Evolutionary conservation across 2,329 filamentous ascomycete species (phyloP), one percentile per base, ranked within the genome.

Genomic region (Alternaria sp.): DNA sequence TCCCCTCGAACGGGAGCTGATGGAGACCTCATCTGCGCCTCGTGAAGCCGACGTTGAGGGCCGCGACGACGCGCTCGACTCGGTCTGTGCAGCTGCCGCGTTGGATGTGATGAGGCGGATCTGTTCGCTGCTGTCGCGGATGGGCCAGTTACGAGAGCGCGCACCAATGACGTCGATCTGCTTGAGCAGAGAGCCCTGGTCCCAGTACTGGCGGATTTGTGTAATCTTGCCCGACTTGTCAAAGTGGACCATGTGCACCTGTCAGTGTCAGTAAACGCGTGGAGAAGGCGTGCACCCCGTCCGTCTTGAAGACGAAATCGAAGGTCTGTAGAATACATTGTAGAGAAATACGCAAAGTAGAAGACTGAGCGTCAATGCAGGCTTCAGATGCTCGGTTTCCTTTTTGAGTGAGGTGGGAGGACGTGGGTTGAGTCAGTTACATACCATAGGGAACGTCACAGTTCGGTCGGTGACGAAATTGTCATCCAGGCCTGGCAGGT

Each of bases 101-200:
- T 85, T 90, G 53, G 83, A 85, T 67, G 87, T 84, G 73, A 97
- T 92, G 73, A 97, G 83, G 73, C 89, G 90, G 71, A 91, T 86
- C 83, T 98, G 94, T 57, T 97, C 93, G 73, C 88, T 88, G 77
- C 90, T 91, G 77, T 97, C 93, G 71, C 89, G 89, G 77, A 99
- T 96, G 58, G 96, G 96, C 96, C 96, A 99, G 82, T 96, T 97
- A 79, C 91, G 92, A 60, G 92, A 93, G 57, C 91, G 90, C 77
- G 90, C 91, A 74, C 96, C 95, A 80, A 99, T 98, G 60, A 97
- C 90, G 66, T 97, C 94, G 67, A 97, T 87, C 80, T 97, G 91
- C 83, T 96, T 98, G 70, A 99, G 87, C 44, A 99, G 87, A 57
- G 93, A 91, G 65, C 90, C 94, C 81, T 99, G 96, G 79, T 99